These are phyloP conservation scores for Pythium pyrilobum DNA, from an alignment of 352 stramenopile genomes.

Conservation along the genomic window DNA sequence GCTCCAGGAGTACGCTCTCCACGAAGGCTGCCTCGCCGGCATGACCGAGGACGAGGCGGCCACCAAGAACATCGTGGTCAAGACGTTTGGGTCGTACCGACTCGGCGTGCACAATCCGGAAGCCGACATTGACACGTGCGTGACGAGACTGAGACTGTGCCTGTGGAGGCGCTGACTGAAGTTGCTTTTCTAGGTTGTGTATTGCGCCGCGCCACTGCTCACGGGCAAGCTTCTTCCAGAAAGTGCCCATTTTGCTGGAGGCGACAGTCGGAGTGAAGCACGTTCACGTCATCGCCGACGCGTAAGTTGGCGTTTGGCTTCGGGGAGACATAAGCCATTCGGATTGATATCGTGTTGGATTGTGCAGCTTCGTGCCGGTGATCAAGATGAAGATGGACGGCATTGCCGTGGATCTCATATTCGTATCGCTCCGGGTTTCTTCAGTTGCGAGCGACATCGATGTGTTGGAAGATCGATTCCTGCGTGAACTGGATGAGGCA, in stretches of 20 bases:
- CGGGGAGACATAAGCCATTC: too few relatives aligned
- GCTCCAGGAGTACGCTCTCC: conserved; percentile 72
- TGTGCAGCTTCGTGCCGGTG: conserved; percentile 79
- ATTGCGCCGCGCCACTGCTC: conserved; percentile 78
- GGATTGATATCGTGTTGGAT: not conserved
- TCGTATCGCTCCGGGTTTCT: conserved; percentile 73
- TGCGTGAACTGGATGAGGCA: conserved; percentile 90
- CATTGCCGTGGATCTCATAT: conserved; percentile 93
- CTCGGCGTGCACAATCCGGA: conserved; percentile 84
- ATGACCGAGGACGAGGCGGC: conserved; percentile 44
- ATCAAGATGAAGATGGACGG: conserved; percentile 93
- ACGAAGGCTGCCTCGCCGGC: conserved; percentile 41
- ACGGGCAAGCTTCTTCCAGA: conserved; percentile 86
- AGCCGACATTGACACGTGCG: conserved; percentile 82
- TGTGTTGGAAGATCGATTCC: conserved; percentile 70
- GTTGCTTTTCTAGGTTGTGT: conserved; percentile 54
- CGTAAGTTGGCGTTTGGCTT: conserved; percentile 77
- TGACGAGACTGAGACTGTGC: not conserved
- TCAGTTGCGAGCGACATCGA: conserved; percentile 62
- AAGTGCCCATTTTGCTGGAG: conserved; percentile 75
- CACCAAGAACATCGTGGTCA: conserved; percentile 49
- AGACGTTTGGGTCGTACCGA: conserved; percentile 91
- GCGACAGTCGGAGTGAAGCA: conserved; percentile 56
- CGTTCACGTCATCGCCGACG: conserved; percentile 82
- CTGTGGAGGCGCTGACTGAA: not conserved